Conservation (phyloP, 306 rosid species). For the Canavalia ensiformis region DNA sequence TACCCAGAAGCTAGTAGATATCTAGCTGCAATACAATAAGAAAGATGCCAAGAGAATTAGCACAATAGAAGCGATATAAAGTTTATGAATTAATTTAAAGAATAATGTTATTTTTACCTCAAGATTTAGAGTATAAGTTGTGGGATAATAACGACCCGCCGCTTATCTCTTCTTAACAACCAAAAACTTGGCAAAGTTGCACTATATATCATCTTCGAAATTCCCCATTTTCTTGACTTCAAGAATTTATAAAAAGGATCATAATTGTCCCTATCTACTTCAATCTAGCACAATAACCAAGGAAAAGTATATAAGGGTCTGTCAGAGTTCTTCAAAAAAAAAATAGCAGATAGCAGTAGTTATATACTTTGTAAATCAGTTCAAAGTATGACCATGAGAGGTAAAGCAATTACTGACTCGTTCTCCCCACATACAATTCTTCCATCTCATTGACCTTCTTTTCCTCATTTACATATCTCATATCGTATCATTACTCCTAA, state of each 20-base stretch:
- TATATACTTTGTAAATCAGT: neutral
- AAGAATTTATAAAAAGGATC: slow-evolving; percentile 73
- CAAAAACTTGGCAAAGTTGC: slow-evolving; percentile 83
- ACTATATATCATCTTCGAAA: slow-evolving; percentile 74
- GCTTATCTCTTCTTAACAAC: slow-evolving; percentile 70
- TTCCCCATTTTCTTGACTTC: slow-evolving; percentile 73
- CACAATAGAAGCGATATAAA: neutral
- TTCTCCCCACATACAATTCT: no score
- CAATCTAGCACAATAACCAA: slow-evolving; percentile 56
- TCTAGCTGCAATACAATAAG: slow-evolving; percentile 56
- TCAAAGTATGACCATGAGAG: no score
- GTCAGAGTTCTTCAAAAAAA: neutral
- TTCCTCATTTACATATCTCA: no score
- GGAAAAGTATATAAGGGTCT: neutral
- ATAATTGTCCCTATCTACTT: slow-evolving; percentile 72
- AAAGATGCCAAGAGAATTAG: slow-evolving; percentile 3
- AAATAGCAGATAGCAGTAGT: slow-evolving; percentile 6
- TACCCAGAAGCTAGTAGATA: slow-evolving; percentile 62
- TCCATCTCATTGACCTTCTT: no score
- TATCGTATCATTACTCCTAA: no score
- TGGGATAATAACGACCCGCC: slow-evolving; percentile 74
- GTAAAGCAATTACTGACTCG: no score
- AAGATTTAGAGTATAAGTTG: slow-evolving; percentile 73
- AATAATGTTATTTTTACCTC: slow-evolving; percentile 59
- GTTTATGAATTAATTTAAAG: neutral